These are phyloP conservation scores for Diaporthe amygdali DNA, from an alignment of 2,329 filamentous ascomycete species.

Conservation along the genomic window DNA sequence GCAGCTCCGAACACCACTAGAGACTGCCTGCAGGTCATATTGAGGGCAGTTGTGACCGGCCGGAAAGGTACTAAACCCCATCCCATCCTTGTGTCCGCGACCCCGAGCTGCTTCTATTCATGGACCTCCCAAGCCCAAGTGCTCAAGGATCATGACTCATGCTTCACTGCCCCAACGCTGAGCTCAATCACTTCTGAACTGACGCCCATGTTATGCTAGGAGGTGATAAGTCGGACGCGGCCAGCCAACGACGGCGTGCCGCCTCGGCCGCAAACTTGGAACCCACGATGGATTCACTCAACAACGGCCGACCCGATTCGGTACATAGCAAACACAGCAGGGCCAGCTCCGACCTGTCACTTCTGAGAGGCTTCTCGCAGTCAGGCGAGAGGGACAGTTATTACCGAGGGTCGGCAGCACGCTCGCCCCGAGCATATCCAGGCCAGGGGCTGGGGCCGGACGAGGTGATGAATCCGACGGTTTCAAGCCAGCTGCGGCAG, in stretches of 20 bases:
- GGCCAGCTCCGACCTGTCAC: slow-evolving; percentile 73
- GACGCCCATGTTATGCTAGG: not conserved
- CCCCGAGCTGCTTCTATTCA: slow-evolving; percentile 14
- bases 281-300: slow-evolving; percentile 50
- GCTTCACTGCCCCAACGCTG: not conserved
- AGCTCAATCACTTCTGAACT: not conserved
- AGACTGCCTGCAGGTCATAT: slow-evolving; percentile 76
- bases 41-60: slow-evolving; percentile 72
- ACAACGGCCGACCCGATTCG: slow-evolving; percentile 58
- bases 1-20: slow-evolving; percentile 75
- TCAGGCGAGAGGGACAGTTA: slow-evolving; percentile 48
- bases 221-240: slow-evolving; percentile 23
- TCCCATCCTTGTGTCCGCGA: slow-evolving; percentile 10
- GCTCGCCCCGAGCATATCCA: slow-evolving; percentile 54
- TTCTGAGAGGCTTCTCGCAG: slow-evolving; percentile 58
- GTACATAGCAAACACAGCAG: slow-evolving; percentile 71
- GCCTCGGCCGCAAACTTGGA: slow-evolving; percentile 68
- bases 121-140: not conserved
- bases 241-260: slow-evolving; percentile 45
- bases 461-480: slow-evolving; percentile 49
- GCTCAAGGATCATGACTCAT: slow-evolving; percentile 9
- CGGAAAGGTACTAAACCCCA: slow-evolving; percentile 66
- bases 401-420: slow-evolving; percentile 45
- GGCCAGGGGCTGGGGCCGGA: slow-evolving; percentile 44
- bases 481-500: slow-evolving; percentile 55